These are phyloP conservation scores for Naganishia friedmannii DNA, from an alignment of 768 basidiomycete genomes.

Conservation along the genomic window DNA sequence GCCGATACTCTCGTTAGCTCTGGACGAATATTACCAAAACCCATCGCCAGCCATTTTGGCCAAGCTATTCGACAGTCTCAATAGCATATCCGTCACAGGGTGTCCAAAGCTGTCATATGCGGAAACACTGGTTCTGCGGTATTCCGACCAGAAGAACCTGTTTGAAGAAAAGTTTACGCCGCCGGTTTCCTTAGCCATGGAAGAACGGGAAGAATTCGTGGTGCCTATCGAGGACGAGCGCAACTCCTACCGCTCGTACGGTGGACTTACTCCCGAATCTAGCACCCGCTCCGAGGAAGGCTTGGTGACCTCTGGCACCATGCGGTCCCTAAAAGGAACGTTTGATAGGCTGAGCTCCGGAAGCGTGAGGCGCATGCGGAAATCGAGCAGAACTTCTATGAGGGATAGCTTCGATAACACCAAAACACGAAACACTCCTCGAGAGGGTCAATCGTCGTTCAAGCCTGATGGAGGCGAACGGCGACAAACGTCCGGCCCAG, in stretches of 20 bases:
- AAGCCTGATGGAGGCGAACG: conserved; percentile 7
- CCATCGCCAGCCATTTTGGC: conserved; percentile 88
- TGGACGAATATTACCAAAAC: conserved; percentile 88
- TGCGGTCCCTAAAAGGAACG: conserved; percentile 24
- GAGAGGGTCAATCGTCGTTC: conserved; percentile 20
- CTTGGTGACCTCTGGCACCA: neutral
- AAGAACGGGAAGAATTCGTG: neutral
- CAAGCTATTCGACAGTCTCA: conserved; percentile 86
- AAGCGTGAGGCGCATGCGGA: conserved; percentile 24
- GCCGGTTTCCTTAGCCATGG: neutral
- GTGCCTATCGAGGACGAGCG: neutral
- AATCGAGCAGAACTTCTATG: conserved; percentile 25
- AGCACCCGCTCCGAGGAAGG: neutral
- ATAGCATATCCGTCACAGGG: conserved; percentile 79
- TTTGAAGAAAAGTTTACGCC: conserved; percentile 74
- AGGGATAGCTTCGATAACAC: neutral
- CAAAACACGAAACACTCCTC: conserved; percentile 33
- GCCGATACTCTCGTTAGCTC: conserved; percentile 88
- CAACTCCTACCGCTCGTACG: too few species aligned
- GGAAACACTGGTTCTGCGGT: conserved; percentile 85
- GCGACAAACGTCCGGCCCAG: neutral
- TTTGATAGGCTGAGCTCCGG: conserved; percentile 16
- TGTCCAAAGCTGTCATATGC: conserved; percentile 72
- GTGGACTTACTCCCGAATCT: neutral
- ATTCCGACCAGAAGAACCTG: conserved; percentile 85